Percentiles rank a stretch among this genome's conserved stretches.
Evolutionary conservation across 139 green algal species (phyloP).

Genomic region (Volvox reticuliferus): DNA sequence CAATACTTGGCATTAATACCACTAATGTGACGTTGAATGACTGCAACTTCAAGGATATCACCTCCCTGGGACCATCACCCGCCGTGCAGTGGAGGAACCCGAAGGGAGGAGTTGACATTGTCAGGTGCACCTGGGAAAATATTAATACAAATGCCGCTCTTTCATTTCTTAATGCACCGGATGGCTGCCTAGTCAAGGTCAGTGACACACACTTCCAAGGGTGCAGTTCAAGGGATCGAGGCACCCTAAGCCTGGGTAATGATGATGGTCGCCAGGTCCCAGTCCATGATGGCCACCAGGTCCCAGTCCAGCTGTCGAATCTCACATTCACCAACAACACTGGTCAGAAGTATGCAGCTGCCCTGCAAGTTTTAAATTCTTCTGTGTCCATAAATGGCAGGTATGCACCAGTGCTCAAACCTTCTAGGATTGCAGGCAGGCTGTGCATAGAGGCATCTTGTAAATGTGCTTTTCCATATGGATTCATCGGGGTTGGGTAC

Average conservation of each 20-base stretch:
- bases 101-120: not conserved
- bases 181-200: no score
- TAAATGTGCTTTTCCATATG: no score
- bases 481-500: no score
- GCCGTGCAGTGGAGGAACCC: not conserved
- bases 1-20: not conserved
- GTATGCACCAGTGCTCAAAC: no score
- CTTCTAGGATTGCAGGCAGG: no score
- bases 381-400: not conserved
- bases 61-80: not conserved
- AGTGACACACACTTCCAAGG: not conserved
- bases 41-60: constrained; percentile 4
- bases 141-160: not conserved
- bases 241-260: not conserved
- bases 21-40: not conserved
- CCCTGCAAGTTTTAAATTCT: not conserved
- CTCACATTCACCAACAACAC: not conserved
- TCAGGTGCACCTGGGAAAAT: not conserved
- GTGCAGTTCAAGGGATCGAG: no score
- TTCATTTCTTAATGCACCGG: not conserved
- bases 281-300: not conserved
- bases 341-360: no score
- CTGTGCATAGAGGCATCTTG: no score
- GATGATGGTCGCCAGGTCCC: no score
- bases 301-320: not conserved